Percentiles rank a stretch among this genome's conserved stretches.
phyloP scores from a whole-genome alignment of 2,329 filamentous ascomycete species.

The Knufia fluminis region DNA sequence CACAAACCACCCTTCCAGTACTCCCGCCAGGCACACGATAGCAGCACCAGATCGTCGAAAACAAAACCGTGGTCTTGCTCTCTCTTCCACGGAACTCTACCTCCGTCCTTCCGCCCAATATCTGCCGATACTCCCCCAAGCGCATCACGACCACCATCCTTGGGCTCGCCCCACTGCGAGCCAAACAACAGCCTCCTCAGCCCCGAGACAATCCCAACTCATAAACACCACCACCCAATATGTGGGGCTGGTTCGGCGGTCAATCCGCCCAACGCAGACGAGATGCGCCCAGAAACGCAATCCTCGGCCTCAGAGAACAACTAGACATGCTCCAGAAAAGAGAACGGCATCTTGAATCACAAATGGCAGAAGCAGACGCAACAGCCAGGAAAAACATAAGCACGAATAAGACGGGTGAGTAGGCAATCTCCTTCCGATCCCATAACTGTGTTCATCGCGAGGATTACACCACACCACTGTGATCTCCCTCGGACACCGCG shows the following conservation, averaged over 20 bases:
- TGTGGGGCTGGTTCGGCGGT: conserved; percentile 91
- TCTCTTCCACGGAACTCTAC: too few relatives aligned
- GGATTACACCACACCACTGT: too few relatives aligned
- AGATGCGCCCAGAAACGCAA: conserved; percentile 93
- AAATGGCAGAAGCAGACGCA: conserved; percentile 86
- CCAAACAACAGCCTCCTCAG: too few relatives aligned
- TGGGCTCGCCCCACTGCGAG: too few relatives aligned
- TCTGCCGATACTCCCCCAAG: conserved; percentile 18
- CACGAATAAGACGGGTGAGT: conserved; percentile 82
- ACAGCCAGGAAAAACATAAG: conserved; percentile 81
- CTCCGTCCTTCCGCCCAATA: conserved; percentile 6
- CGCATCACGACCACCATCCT: conserved; percentile 10
- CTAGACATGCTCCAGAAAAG: conserved; percentile 97
- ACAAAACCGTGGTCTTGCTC: not conserved
- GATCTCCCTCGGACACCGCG: too few relatives aligned
- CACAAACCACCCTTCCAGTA: not conserved
- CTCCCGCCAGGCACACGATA: conserved; percentile 8
- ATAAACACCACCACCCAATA: conserved; percentile 25
- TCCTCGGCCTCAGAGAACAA: conserved; percentile 75
- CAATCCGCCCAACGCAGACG: conserved; percentile 74
- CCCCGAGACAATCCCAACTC: conserved; percentile 4
- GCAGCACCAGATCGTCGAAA: not conserved
- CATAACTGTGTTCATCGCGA: too few relatives aligned
- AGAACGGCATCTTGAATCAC: conserved; percentile 78
- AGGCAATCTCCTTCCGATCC: too few relatives aligned